Percentiles rank a stretch among this genome's conserved stretches.
Conservation (phyloP, 495 filamentous ascomycete genomes). For the Penicillium cosmopolitanum region DNA sequence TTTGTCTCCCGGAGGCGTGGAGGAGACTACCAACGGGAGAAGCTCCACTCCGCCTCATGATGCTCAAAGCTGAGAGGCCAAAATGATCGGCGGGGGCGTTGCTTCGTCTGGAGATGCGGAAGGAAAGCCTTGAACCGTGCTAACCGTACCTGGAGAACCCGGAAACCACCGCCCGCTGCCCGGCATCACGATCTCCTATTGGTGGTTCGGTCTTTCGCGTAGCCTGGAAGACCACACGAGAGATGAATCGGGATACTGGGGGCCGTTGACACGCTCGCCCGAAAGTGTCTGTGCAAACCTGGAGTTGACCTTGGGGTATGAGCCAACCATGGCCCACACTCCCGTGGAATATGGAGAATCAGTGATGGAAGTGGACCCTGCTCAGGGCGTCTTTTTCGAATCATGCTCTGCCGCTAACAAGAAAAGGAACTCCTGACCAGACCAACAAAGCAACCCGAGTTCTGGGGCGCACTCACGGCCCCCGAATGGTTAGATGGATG, state of each 20-base stretch:
- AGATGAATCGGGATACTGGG: conserved; percentile 14
- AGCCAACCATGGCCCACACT: conserved; percentile 12
- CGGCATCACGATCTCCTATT: conserved; percentile 10
- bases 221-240: conserved; percentile 8
- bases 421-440: conserved; percentile 8
- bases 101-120: background rate
- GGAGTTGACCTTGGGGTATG: conserved; percentile 5
- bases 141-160: conserved; percentile 12
- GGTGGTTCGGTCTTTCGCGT: conserved; percentile 17
- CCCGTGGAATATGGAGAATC: background rate
- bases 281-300: background rate
- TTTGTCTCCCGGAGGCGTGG: background rate
- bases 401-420: conserved; percentile 3
- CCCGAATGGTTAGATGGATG: conserved; percentile 9
- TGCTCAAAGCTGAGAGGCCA: conserved; percentile 4
- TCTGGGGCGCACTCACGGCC: conserved; percentile 14
- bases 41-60: conserved; percentile 8
- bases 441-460: background rate
- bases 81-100: background rate
- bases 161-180: background rate
- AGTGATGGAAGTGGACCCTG: conserved; percentile 11
- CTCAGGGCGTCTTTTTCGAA: conserved; percentile 12
- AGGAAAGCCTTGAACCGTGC: background rate
- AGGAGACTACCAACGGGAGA: background rate
- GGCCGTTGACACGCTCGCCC: conserved; percentile 13